Percentiles rank a stretch among this genome's conserved stretches.
Evolutionary conservation across 2,329 filamentous ascomycete genomes (phyloP).

Genomic region (Neofusicoccum cordaticola): DNA sequence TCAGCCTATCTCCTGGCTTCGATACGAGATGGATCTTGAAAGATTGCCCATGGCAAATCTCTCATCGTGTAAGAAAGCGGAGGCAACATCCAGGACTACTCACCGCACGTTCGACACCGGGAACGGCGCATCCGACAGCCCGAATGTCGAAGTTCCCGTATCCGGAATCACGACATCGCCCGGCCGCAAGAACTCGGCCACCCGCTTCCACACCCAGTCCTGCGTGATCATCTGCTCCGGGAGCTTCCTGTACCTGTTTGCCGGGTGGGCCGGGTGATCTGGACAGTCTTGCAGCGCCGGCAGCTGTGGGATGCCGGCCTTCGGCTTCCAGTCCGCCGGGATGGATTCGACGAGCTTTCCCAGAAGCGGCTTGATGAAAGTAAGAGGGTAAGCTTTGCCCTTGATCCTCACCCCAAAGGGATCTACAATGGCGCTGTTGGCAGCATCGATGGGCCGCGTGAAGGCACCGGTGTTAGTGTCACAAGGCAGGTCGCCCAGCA

Average conservation of each 20-base stretch:
- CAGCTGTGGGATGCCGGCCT: constrained; percentile 1
- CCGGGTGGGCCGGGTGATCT: background rate
- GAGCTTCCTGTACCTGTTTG: background rate
- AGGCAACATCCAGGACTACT: background rate
- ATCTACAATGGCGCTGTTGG: constrained; percentile 36
- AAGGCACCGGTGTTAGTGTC: constrained; percentile 46
- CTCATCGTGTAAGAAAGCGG: background rate
- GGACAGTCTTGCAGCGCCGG: background rate
- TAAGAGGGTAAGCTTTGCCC: constrained; percentile 32
- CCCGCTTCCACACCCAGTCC: constrained; percentile 44
- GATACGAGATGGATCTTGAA: no score
- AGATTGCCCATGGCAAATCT: no score
- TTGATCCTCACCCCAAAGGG: constrained; percentile 36
- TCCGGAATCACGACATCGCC: constrained; percentile 42
- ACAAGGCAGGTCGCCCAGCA: constrained; percentile 39
- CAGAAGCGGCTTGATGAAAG: constrained; percentile 38
- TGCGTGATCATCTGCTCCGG: constrained; percentile 38
- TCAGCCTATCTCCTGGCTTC: no score
- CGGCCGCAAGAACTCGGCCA: constrained; percentile 35
- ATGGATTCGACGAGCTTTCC: constrained; percentile 27
- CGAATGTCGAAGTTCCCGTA: constrained; percentile 41
- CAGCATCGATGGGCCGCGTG: constrained; percentile 32
- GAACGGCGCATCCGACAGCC: constrained; percentile 35
- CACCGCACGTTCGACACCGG: constrained; percentile 23
- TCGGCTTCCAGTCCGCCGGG: constrained; percentile 15